Base-by-base conservation (phyloP, 2,329 filamentous ascomycete species). In the Podosphaera xanthii region DNA sequence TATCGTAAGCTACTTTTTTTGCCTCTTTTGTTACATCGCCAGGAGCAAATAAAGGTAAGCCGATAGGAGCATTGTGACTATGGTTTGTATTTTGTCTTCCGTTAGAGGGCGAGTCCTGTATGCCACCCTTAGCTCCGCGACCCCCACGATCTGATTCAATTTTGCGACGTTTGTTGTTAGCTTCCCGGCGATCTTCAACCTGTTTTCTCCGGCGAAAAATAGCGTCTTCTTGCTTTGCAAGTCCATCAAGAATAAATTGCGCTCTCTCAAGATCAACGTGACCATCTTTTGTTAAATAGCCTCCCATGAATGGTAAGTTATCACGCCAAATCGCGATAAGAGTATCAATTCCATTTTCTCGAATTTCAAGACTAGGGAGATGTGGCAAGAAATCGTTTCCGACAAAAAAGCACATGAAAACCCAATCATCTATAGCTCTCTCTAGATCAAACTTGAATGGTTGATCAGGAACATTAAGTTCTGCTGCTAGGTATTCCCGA, bases 391-490 rank as follows among this genome's bases (percentile, higher is more conserved):
- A 98, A 74, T 98, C 94, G 71, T 98, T 98, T 64, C 91, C 91
- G 60, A 97, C 91, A 70, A 97, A 97, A 74, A 94, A 97, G 73
- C 91, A 97, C 82, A 97, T 92, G 71, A 97, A 97, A 12, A 97
- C 88, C 92, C 91, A 97, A 69, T 97, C 91, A 71, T 97, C 92
- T 61, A 97, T 80, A 34, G 90, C 90, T 64, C 92, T 83, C 72
- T 98, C 92, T 52, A 98, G 76, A 69, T 98, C 89, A 71, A 94
- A 97, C 59, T 81, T 80, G 72, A 97, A 97, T 1, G 84, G 83
- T 64, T 95, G 80, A 59, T 82, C 79, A 22, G 87, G 84, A 40
- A 96, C 83, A 67, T 86, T 79, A 66, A 98, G 81, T 72, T 98
- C 92, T 58, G 87, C 84, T 60, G 85, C 89, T 59, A 98, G 77